Base-by-base conservation (phyloP, 2,329 filamentous ascomycete species). In the Alternaria sp. region DNA sequence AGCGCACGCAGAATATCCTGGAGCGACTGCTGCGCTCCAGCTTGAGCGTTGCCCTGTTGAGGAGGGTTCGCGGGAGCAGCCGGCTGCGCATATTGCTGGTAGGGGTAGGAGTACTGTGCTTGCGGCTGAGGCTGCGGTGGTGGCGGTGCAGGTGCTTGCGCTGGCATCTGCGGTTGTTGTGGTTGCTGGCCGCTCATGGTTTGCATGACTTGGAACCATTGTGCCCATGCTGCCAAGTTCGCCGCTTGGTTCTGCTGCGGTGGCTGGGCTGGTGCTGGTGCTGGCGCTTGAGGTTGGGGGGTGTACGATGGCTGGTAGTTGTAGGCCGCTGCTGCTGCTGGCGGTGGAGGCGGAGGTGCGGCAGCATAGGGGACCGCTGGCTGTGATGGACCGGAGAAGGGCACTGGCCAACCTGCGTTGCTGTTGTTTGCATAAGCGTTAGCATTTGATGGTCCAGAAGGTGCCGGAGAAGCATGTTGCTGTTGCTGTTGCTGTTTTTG, bases 1-100 rank as follows among this genome's bases (percentile, higher is more conserved):
- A 79, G 65, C 8, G 71, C 70, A 53, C 76, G 67, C 21, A 79
- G 59, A 25, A 79, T 77, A 56, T 78, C 77, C 45, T 77, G 71
- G 11, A 78, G 55, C 17, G 73, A 73, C 51, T 67, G 73, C 51
- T 67, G 70, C 11, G 63, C 70, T 15, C 64, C 65, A 26, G 56
- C 65, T 62, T 78, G 76, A 23, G 65, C 58, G 23, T 67, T 72
- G 47, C 57, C 59, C 59, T 70, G 69, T 53, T 67, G 61, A 40
- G 59, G 67, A 3, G 67, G 53, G 10, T 73, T 68, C 1, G 70
- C 63, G 15, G 63, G 66, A 3, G 74, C 69, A 7, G 67, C 69
- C 19, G 67, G 59, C 57, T 72, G 71, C 17, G 61, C 54, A 60
- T 73, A 72, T 63, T 72, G 69, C 46, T 72, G 70, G 57, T 75